Conservation (phyloP, 768 basidiomycete genomes). For the Lepiota subincarnata region DNA sequence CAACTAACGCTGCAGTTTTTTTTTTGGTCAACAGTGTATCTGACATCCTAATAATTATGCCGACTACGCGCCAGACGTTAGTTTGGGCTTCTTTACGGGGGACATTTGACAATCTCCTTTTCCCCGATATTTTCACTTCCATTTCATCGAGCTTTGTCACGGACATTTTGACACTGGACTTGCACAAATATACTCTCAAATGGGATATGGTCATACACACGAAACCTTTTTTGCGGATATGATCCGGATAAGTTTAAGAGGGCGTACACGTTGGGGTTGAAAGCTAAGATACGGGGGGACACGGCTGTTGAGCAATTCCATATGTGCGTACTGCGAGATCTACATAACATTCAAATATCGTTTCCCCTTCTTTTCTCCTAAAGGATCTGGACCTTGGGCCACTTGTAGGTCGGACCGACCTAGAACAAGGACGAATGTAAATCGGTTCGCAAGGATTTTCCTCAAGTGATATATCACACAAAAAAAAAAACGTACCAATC, state of each 20-base stretch:
- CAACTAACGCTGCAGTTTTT: neutral
- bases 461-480: no score
- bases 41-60: neutral
- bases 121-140: neutral
- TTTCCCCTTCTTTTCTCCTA: slow-evolving; percentile 13
- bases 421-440: slow-evolving; percentile 13
- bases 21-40: neutral
- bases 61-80: slow-evolving; percentile 1
- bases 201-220: no score
- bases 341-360: neutral
- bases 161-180: slow-evolving; percentile 1
- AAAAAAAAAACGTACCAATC: slow-evolving; percentile 55
- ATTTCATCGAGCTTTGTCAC: neutral
- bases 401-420: slow-evolving; percentile 51
- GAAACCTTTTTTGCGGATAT: no score
- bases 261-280: neutral
- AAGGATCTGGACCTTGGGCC: slow-evolving; percentile 45
- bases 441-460: neutral
- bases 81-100: neutral
- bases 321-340: slow-evolving; percentile 1
- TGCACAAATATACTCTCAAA: neutral
- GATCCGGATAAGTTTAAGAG: no score
- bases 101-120: neutral
- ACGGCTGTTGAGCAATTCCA: slow-evolving; percentile 11
- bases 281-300: slow-evolving; percentile 10